A percentile compares a stretch with the other conserved stretches of the same genome.
These are phyloP conservation scores for Pseudotulostoma volvatum DNA, from an alignment of 495 filamentous ascomycete species.

Conservation along the genomic window DNA sequence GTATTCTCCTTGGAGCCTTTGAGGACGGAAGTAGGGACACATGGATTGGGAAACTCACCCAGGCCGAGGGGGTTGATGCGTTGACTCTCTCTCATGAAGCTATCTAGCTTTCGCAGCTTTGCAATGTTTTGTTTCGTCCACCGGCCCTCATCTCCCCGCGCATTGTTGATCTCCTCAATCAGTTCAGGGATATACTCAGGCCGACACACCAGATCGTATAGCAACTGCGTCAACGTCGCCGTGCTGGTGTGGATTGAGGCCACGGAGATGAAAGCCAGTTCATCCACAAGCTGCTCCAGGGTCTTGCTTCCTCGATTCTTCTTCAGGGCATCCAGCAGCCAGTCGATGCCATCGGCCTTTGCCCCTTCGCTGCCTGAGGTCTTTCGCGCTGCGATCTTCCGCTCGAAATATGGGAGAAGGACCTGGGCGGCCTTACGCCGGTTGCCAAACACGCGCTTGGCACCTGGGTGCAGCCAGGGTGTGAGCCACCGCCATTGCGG, in stretches of 20 bases:
- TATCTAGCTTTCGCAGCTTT: conserved; percentile 19
- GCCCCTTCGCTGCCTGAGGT: no score
- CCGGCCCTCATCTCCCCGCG: conserved; percentile 3
- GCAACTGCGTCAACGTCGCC: conserved; percentile 8
- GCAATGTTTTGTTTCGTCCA: conserved; percentile 5
- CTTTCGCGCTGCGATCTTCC: no score
- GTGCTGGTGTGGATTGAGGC: background rate
- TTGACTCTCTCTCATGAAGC: conserved; percentile 32
- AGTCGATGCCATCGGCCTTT: background rate
- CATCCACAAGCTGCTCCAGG: background rate
- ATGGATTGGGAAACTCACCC: no score
- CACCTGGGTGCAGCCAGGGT: no score
- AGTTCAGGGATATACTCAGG: conserved; percentile 6
- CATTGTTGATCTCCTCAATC: conserved; percentile 1
- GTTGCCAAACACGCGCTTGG: no score
- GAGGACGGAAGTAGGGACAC: no score
- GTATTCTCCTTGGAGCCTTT: no score
- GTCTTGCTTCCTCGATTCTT: background rate
- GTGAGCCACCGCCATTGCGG: no score
- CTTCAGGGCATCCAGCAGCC: background rate
- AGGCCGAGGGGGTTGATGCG: conserved; percentile 19
- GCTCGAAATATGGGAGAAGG: no score
- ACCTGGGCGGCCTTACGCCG: no score
- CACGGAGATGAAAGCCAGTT: background rate
- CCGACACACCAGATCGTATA: conserved; percentile 9